phyloP scores from a whole-genome alignment of 148 eudicot genomes.

The Rhododendron henanense region DNA sequence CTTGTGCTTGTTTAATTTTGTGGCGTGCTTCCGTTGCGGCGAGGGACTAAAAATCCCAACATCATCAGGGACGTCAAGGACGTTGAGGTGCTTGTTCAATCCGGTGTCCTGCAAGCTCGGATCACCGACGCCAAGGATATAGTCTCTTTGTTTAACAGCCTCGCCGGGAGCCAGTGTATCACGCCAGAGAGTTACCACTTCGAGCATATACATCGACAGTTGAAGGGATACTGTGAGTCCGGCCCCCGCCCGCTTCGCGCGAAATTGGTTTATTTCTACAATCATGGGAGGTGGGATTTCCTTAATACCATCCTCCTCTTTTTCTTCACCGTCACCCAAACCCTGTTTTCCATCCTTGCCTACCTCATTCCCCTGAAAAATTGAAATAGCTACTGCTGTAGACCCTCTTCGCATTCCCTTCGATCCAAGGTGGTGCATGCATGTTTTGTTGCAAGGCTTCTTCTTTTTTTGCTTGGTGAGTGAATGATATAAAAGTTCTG shows the following conservation, averaged over 20 bases:
- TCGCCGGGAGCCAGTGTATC: not conserved
- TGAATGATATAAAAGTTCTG: too few species aligned
- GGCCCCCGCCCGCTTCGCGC: not conserved
- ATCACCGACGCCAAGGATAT: not conserved
- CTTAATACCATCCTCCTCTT: not conserved
- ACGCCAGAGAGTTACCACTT: accelerated
- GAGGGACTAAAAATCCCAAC: too few species aligned
- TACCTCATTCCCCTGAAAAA: not conserved
- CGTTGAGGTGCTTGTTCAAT: not conserved
- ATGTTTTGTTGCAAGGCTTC: too few species aligned
- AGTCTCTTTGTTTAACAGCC: not conserved
- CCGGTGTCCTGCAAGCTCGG: not conserved
- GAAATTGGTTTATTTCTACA: not conserved
- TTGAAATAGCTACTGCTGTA: too few species aligned
- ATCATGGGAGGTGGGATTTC: not conserved
- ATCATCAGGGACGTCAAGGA: not conserved
- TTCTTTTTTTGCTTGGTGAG: too few species aligned
- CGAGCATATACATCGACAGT: not conserved
- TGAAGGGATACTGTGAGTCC: not conserved
- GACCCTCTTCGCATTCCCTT: too few species aligned
- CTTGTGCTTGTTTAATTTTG: too few species aligned
- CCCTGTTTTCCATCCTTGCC: not conserved
- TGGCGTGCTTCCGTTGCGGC: too few species aligned
- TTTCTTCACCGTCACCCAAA: not conserved
- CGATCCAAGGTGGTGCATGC: too few species aligned